Base-by-base conservation (phyloP, 805 yeast genomes). In the Metschnikowia sp. region DNA sequence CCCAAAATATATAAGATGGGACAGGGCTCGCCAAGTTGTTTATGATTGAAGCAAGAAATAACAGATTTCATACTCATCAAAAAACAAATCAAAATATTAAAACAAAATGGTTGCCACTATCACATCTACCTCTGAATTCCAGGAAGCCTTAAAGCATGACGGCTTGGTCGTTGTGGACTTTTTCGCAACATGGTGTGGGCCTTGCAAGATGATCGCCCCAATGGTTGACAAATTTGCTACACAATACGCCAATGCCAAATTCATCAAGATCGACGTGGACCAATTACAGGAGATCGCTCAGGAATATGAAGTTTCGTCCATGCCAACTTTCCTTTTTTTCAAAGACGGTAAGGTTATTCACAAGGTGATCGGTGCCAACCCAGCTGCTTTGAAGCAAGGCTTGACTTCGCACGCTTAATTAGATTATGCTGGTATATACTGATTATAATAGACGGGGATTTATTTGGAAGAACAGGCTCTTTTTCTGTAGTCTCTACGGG, bases 161-260 rank as follows among this genome's bases (percentile, higher is more conserved):
- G 87, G 86, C 60, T 77, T 89, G 64, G 91, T 89, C 58, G 91
- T 94, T 59, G 88, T 94, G 58, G 98, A 94, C 76, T 94, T 92
- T 77, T 91, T 81, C 65, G 98, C 98, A 61, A 83, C 91, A 52
- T 94, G 98, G 97, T 92, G 99, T 73, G 97, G 97, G 59, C 98
- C 99, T 52, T 92, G 99, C 79, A 94, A 92, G 81, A 88, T 88
- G 83, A 86, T 94, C 72, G 91, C 97, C 46, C 99, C 99, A 60
- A 75, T 88, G 74, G 74, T 92, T 59, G 96, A 91, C 65, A 85
- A 86, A 69, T 84, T 91, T 63, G 75, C 90, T 36, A 68, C 70
- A 40, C 81, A 83, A 68, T 84, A 83, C 80, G 54, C 83, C 29
- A 70, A 74, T 45, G 88, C 85, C 58, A 79, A 77, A 58, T 92